Evolutionary conservation across 2,329 filamentous ascomycete species (phyloP), one percentile per base, ranked within the genome.

Genomic region (Lachnellula suecica): DNA sequence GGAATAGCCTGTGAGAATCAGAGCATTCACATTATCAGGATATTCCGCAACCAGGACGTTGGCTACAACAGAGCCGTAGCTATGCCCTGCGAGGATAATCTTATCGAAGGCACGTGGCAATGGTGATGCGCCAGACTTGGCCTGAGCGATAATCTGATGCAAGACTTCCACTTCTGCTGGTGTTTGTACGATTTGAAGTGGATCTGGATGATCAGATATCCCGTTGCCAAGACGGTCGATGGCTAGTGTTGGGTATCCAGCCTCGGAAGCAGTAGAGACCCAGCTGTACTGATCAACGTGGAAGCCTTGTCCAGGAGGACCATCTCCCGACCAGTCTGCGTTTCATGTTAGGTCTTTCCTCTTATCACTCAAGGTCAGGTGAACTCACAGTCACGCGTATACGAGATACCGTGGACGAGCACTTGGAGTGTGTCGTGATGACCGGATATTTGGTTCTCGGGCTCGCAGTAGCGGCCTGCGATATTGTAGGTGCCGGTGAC

Each of bases 181-280:
- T 3, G 47, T 38, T 49, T 67, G 63, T 4, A 65, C 63, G 1
- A 58, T 48, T 25, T 52, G 23, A 22, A 60, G 49, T 3, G 55
- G 54, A 53, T 67, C 59, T 20, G 65, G 60, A 42, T 64, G 64
- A 9, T 59, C 44, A 2, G 56, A 61, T 8, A 43, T 11, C 5
- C 63, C 64, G 49, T 59, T 63, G 8, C 64, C 64, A 7, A 65
- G 55, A 22, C 60, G 57, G 43, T 66, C 63, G 47, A 66, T 61
- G n/a, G 62, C 45, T 17, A 66, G 54, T 7, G 64, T 65, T 38
- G 61, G 57, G 34, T 62, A 65, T 7, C 62, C 64, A 25, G 49
- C 49, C 5, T 49, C 35, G 4, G 61, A 60, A 9, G 64, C 62
- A 43, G 52, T 56, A 11, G 45, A 41, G n/a, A 60, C 43, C 62